Base-by-base conservation (phyloP, 257 asterid species). In the Gentiana dahurica region DNA sequence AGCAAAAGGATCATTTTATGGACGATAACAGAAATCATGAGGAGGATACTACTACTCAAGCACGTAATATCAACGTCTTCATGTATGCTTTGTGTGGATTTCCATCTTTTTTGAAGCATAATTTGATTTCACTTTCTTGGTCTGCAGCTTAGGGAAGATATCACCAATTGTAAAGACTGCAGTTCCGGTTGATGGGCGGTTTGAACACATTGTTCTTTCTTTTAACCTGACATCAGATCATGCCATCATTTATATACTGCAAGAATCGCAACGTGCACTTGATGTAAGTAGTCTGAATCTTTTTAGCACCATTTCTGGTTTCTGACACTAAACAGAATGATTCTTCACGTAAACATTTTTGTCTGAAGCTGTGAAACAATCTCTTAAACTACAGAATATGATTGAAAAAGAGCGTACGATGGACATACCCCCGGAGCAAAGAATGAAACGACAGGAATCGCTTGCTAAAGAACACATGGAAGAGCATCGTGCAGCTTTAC, bases 131-230 rank as follows among this genome's bases (percentile, higher is more conserved):
- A 24, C 24, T 24, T 24, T 24, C 24, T 24, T 24, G 24, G 51
- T 65, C 44, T 70, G 76, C 76, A 91, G 98, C 67, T 90, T 73
- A 62, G 86, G 84, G 61, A 78, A 69, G 63, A 81, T 85, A 35
- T 36, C 76, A 12, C 95, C 97, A 8, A 75, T 71, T 35, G 97
- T 92, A 49, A 81, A 76, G 73, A 92, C 98, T 47, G 95, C 98
- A 3, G 91, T 92, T 65, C 98, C 95, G 2, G 98, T 92, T 64
- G 98, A 92, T 47, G 98, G 98, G 38, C 79, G 98, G 65, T 92
- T 88, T 65, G 98, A 92, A 73, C 98, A 85, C 84, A 83, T 92
- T 8, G 98, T 88, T 60, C 86, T 92, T 37, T 92, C 98, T 49
- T 81, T 89, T 78, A 85, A 92, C 75, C 54, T 59, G 65, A 92